Percentiles rank a stretch among this genome's conserved stretches.
Conservation (phyloP, 495 filamentous ascomycete species). For the Xylaria bambusicola region DNA sequence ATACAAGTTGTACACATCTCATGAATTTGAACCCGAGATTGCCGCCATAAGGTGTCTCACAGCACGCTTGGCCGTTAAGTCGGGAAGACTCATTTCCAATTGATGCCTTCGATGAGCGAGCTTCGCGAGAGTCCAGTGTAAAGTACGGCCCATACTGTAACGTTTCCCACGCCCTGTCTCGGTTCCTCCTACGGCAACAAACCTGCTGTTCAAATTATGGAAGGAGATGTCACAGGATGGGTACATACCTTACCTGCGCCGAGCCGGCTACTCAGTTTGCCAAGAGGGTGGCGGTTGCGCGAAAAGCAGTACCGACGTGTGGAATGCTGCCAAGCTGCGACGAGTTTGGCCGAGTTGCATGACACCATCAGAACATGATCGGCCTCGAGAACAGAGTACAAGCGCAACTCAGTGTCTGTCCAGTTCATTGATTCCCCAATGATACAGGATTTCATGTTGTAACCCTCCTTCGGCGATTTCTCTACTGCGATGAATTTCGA, state of each 20-base stretch:
- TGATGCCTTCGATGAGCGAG: neutral
- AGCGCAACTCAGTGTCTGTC: neutral
- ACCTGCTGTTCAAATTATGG: neutral
- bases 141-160: slow-evolving; percentile 3
- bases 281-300: slow-evolving; percentile 15
- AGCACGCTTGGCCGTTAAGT: neutral
- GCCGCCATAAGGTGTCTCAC: neutral
- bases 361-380: slow-evolving; percentile 9
- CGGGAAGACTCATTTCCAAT: neutral
- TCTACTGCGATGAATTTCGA: neutral
- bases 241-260: neutral
- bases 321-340: slow-evolving; percentile 19
- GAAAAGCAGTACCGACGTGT: slow-evolving; percentile 6
- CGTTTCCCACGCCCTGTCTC: slow-evolving; percentile 10
- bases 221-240: neutral
- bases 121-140: neutral
- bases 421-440: neutral
- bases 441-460: neutral
- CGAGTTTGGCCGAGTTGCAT: slow-evolving; percentile 7
- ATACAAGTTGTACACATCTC: slow-evolving; percentile 1
- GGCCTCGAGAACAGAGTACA: neutral
- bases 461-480: slow-evolving; percentile 14
- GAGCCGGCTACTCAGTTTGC: slow-evolving; percentile 16
- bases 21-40: neutral
- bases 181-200: neutral